Base-by-base conservation (phyloP, 768 basidiomycete species). In the Xerocomus spinulosus region DNA sequence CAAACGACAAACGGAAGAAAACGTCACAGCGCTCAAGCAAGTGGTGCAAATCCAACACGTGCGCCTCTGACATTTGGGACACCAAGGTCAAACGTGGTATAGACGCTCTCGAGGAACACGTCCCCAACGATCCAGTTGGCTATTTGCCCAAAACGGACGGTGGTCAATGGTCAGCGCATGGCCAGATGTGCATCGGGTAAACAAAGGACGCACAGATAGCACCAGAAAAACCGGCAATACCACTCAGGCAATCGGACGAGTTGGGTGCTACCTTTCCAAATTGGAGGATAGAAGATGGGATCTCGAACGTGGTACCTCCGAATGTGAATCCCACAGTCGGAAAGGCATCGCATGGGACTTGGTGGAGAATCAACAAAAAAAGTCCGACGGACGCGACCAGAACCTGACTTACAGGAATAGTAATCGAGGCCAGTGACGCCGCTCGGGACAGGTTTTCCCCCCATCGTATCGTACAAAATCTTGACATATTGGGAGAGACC, bases 71-170 rank as follows among this genome's bases (percentile, higher is more conserved):
- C 9, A 74, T 71, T 21, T 46, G 58, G 1, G 33, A 52, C 67
- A 1, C 61, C 65, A 21, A 70, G 52, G 44, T 75, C 70, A 52
- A 75, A 76, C 2, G 54, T 52, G 12, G 72, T 70, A 48, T 73
- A 79, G 25, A 72, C 70, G n/a, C 66, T 66, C 42, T 59, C 61
- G 42, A 77, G 58, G 70, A 77, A 74, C 23, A 68, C 61, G 15
- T 68, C 67, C 2, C 69, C 68, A 7, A 69, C 23, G 21, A 68
- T 49, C 68, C 68, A 70, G 40, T 64, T 58, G 3, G 46, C 49
- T 58, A n/a, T 5, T 42, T 14, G 9, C 4, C n/a, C n/a, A n/a
- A n/a, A n/a, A n/a, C n/a, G n/a, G n/a, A n/a, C n/a, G n/a, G n/a
- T n/a, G n/a, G n/a, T n/a, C n/a, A n/a, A n/a, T n/a, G n/a, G n/a